Base-by-base conservation (phyloP, 768 basidiomycete species). In the Steccherinum ochraceum region DNA sequence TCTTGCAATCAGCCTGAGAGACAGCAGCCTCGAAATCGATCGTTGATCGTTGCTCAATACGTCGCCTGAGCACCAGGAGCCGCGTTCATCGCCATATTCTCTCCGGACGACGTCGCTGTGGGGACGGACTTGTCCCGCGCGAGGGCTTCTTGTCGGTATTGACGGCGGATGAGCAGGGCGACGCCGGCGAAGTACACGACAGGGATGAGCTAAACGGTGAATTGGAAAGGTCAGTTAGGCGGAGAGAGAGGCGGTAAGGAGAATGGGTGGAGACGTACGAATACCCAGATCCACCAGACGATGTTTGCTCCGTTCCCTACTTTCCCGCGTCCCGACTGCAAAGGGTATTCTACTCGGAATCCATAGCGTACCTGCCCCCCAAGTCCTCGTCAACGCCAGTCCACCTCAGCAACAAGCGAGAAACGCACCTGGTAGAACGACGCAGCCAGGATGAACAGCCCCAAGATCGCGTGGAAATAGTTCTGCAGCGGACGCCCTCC, bases 361-460 rank as follows among this genome's bases (percentile, higher is more conserved):
- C 79, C 80, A 39, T 71, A 72, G 56, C 77, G 74, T 13, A 70
- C 71, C 59, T 72, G 61, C 49, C 49, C 45, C 24, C 43, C 27
- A n/a, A 43, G 7, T 24, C 21, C 40, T 13, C 25, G 35, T 18
- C 35, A 41, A 24, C 42, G 21, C 24, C 48, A 0, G 66, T 4
- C 39, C 44, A 69, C 62, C 69, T 63, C 67, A 66, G 70, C 64
- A 64, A 59, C 60, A 61, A 61, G 59, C 61, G 64, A 67, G 56
- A 53, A 41, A 20, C 55, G 7, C 18, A 70, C 71, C 59, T 73
- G 67, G 51, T 72, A 80, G 24, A 73, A 74, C 2, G 80, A 79
- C 21, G 82, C 63, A 0, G 67, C 72, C 30, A 86, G 68, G 47
- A 81, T 83, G 0, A 67, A 64, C 5, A 83, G 61, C 1, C 83